These are phyloP conservation scores for Thermothielavioides terrestris DNA, from an alignment of 495 filamentous ascomycete genomes.

Conservation along the genomic window DNA sequence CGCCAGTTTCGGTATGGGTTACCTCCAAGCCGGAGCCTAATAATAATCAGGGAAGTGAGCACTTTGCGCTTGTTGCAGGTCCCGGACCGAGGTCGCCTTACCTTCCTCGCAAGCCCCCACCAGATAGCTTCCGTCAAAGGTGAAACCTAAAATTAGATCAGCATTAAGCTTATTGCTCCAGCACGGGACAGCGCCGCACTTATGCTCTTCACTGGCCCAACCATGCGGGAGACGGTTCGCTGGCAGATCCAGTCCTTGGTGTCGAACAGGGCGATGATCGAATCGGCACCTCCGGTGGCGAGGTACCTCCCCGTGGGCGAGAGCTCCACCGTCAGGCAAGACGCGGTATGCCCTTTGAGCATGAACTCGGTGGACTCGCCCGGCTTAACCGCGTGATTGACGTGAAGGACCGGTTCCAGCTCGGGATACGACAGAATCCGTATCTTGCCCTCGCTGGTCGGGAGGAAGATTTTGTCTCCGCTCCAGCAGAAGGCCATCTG, in stretches of 20 bases:
- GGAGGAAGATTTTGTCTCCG: constrained; percentile 65
- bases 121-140: constrained; percentile 83
- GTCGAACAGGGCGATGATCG: constrained; percentile 84
- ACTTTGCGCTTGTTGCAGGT: background rate
- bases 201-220: constrained; percentile 73
- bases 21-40: constrained; percentile 54
- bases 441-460: constrained; percentile 73
- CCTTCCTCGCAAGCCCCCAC: constrained; percentile 80
- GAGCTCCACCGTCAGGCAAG: constrained; percentile 61
- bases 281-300: constrained; percentile 83
- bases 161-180: constrained; percentile 7
- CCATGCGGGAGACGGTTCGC: constrained; percentile 66
- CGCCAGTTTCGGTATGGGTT: constrained; percentile 81
- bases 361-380: constrained; percentile 43
- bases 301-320: constrained; percentile 72
- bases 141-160: constrained; percentile 47
- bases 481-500: constrained; percentile 74
- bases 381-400: constrained; percentile 28
- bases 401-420: constrained; percentile 39
- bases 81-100: constrained; percentile 18
- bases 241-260: constrained; percentile 86
- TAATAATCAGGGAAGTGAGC: constrained; percentile 1
- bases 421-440: constrained; percentile 70
- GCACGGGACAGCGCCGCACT: constrained; percentile 35
- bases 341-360: constrained; percentile 75